Evolutionary conservation across 345 rosid species (phyloP).

Genomic region (Combretum micranthum): DNA sequence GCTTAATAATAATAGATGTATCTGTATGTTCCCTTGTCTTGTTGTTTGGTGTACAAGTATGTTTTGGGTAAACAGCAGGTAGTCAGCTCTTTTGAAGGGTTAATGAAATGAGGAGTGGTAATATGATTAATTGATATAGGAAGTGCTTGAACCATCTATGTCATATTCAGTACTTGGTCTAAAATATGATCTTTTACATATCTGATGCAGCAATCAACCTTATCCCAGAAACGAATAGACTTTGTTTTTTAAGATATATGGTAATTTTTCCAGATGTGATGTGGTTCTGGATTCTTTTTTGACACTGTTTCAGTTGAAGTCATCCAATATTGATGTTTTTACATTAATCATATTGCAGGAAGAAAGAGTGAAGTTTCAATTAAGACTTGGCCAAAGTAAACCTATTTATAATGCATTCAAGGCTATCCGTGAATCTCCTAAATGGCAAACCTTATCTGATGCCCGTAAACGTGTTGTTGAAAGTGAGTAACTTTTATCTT

Average conservation of each 20-base stretch:
- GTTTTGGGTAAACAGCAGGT: no score
- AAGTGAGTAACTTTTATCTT: constrained; percentile 27
- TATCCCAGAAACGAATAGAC: no score
- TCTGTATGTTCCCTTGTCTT: no score
- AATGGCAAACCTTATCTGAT: constrained; percentile 52
- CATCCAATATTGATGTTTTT: constrained; percentile 8
- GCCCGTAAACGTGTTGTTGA: constrained; percentile 73
- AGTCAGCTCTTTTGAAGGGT: no score
- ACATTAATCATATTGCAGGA: constrained; percentile 37
- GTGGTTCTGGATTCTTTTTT: neutral
- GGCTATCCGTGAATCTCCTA: constrained; percentile 61
- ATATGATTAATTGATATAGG: neutral
- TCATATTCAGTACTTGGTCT: no score
- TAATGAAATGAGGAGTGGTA: neutral
- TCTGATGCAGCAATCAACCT: no score
- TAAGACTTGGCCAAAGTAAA: constrained; percentile 71
- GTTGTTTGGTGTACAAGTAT: no score
- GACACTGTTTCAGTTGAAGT: neutral
- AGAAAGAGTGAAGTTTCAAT: constrained; percentile 69
- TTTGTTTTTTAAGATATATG: no score
- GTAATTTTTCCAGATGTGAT: neutral
- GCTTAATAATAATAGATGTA: no score
- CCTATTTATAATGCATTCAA: constrained; percentile 71
- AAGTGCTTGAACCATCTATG: no score
- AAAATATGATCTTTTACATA: no score